Percentiles rank a stretch among this genome's conserved stretches.
Conservation (phyloP, 208 protist genomes). For the Crithidia acanthocephali region DNA sequence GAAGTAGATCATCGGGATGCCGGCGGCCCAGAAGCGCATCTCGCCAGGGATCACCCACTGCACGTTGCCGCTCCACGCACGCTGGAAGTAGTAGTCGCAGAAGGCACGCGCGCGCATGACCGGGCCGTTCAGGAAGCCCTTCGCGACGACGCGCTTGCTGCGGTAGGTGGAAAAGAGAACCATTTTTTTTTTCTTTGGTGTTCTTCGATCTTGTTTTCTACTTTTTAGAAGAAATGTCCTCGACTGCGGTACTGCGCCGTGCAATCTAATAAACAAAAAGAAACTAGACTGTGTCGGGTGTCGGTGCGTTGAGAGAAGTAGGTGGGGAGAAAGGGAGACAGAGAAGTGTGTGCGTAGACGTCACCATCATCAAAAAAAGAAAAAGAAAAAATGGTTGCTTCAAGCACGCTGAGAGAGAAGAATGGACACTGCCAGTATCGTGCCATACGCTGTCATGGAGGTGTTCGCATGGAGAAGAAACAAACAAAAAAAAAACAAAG, state of each 20-base stretch:
- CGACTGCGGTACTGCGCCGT: not conserved
- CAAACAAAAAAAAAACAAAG: constrained; percentile 1
- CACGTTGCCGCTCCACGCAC: constrained; percentile 75
- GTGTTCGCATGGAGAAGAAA: no score
- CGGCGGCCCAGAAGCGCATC: constrained; percentile 70
- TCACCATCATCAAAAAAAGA: no score
- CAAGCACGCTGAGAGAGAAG: no score
- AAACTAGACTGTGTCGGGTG: not conserved
- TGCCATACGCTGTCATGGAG: no score
- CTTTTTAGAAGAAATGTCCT: not conserved
- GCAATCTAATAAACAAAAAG: not conserved
- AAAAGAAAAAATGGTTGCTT: no score
- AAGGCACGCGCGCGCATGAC: constrained; percentile 78
- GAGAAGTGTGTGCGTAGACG: no score
- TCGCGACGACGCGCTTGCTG: constrained; percentile 68
- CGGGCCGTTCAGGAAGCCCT: constrained; percentile 65
- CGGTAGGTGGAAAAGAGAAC: constrained; percentile 88
- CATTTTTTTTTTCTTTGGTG: constrained; percentile 36
- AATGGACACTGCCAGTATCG: no score
- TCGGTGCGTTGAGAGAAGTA: not conserved
- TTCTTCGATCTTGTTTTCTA: not conserved
- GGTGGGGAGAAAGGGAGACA: not conserved
- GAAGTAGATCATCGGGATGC: constrained; percentile 81
- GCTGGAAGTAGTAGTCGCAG: constrained; percentile 85
- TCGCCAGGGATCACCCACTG: constrained; percentile 83